Base-by-base conservation (phyloP, 805 yeast genomes). In the Kuraishia cidri region DNA sequence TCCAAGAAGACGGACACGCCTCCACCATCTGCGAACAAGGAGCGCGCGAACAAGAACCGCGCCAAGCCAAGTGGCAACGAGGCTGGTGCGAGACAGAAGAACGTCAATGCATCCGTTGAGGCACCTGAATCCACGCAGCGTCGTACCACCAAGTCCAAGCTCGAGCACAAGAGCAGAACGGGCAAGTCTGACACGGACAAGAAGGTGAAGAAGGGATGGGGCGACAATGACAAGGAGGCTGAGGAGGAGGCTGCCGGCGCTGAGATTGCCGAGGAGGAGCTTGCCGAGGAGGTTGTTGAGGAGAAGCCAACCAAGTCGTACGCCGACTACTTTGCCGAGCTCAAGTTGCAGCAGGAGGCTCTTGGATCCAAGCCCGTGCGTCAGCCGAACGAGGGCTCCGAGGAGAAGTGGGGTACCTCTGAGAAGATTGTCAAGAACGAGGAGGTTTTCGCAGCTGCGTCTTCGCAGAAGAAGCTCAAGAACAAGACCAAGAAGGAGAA, bases 181-280 rank as follows among this genome's bases (percentile, higher is more conserved):
- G 85, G 80, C 55, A 84, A 82, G 72, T 60, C 75, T 52, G 96
- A 87, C 69, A 69, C 95, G 48, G 74, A 71, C 48, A 88, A 86
- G 79, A 79, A 81, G 62, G 72, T 80, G 54, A 74, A 70, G 60
- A 79, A 78, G 64, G 88, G 87, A 46, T 85, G 95, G 90, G 94
- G 95, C 56, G 85, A 79, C 56, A 75, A 79, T 62, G 65, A 68
- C 52, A 69, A 66, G 56, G 84, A 78, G 69, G 75, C 70, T 58
- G 81, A 66, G 45, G 83, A 73, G 46, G 86, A 77, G 62, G 45
- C 51, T 42, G 82, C 72, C 45, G 82, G 72, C 40, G 56, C 38
- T 27, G 60, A 46, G 37, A 60, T 50, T 40, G 64, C 54, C 32
- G 65, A 56, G 33, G 60, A 46, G 27, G 66, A 57, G 38, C 62